These are phyloP conservation scores for Cryphonectria radicalis DNA, from an alignment of 2,329 filamentous ascomycete species.

Conservation along the genomic window DNA sequence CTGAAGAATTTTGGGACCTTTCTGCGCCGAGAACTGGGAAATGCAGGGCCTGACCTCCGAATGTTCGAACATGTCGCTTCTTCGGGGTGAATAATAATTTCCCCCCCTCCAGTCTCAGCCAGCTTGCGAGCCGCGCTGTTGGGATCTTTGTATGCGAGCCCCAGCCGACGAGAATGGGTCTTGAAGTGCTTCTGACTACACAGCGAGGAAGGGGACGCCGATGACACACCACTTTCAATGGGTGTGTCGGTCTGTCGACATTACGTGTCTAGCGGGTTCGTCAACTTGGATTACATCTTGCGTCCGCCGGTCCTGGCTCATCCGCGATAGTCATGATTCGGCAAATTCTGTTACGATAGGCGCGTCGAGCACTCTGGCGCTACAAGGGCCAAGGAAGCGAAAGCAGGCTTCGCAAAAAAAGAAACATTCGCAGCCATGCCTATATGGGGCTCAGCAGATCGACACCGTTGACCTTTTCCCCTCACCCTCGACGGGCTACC, in stretches of 20 bases:
- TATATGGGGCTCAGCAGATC: not conserved
- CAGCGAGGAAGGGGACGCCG: not conserved
- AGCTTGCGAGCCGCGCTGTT: not conserved
- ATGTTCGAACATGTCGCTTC: conserved; percentile 5
- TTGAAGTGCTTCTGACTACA: not conserved
- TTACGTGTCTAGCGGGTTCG: not conserved
- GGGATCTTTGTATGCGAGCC: not conserved
- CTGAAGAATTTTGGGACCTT: conserved; percentile 36
- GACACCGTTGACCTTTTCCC: not conserved
- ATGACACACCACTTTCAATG: not conserved
- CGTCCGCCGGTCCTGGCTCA: not conserved
- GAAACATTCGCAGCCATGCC: not conserved
- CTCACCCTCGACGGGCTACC: not conserved
- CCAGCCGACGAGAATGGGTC: not conserved
- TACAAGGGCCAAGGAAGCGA: not conserved
- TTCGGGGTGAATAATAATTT: not conserved
- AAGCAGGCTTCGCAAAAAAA: not conserved
- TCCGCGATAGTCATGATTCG: not conserved
- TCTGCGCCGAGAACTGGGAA: conserved; percentile 8
- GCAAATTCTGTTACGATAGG: not conserved
- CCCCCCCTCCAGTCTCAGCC: not conserved
- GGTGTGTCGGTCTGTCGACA: not conserved
- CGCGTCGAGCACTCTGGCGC: not conserved
- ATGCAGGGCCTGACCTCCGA: not conserved
- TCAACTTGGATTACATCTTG: not conserved